These are phyloP conservation scores for Eremothecium cymbalariae DNA, from an alignment of 1,139 yeast genomes.

Conservation along the genomic window DNA sequence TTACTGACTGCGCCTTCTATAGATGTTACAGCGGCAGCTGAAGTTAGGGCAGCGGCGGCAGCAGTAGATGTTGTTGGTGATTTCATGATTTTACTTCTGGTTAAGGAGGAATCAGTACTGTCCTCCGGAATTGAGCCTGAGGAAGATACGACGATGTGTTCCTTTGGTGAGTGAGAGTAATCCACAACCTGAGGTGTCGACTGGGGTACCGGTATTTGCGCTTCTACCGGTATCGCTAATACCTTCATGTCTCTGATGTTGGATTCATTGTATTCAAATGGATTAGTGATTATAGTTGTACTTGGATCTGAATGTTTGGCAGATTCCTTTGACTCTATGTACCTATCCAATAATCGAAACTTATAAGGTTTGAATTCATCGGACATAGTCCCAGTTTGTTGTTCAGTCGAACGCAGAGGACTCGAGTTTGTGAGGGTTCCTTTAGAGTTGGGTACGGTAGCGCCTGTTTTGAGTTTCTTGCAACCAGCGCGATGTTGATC, in stretches of 20 bases:
- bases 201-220: slow-evolving; percentile 2
- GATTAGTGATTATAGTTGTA: slow-evolving; percentile 5
- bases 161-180: too few species aligned
- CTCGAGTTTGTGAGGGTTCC: too few species aligned
- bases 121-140: neutral
- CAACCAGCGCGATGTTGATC: too few species aligned
- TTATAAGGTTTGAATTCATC: slow-evolving; percentile 12
- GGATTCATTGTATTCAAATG: slow-evolving; percentile 24
- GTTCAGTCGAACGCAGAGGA: too few species aligned
- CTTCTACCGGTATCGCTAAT: slow-evolving; percentile 28
- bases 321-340: neutral
- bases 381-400: too few species aligned
- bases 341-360: slow-evolving; percentile 11
- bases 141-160: too few species aligned
- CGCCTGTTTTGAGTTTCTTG: too few species aligned
- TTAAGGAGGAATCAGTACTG: neutral
- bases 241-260: slow-evolving; percentile 19
- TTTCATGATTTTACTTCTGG: neutral
- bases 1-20: slow-evolving; percentile 2
- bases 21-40: neutral
- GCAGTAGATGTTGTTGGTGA: neutral
- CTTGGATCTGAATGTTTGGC: neutral
- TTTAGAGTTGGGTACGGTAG: too few species aligned
- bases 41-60: slow-evolving; percentile 1
- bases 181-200: neutral